Evolutionary conservation across 2,329 filamentous ascomycete genomes (phyloP).

Genomic region (Microdochium bolleyi): DNA sequence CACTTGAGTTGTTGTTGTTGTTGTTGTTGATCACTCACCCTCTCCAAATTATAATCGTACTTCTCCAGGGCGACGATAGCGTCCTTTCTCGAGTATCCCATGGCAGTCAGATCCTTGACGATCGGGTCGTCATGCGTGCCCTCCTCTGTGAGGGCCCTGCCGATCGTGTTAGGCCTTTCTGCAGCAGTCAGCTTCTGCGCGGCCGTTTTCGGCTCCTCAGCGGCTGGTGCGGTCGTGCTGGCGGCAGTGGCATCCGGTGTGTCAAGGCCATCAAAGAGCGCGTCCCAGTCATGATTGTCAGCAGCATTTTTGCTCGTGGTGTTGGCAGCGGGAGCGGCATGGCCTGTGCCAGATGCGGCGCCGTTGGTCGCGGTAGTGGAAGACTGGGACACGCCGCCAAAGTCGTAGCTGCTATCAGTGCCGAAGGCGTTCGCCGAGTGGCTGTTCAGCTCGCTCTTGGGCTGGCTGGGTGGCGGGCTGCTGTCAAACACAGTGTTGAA

Average conservation of each 20-base stretch:
- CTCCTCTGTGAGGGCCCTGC: conserved; percentile 62
- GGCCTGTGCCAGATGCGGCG: conserved; percentile 26
- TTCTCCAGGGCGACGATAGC: conserved; percentile 80
- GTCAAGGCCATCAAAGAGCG: conserved; percentile 80
- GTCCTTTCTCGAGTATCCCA: conserved; percentile 74
- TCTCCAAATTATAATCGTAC: conserved; percentile 92
- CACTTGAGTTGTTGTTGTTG: neutral
- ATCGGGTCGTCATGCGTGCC: conserved; percentile 87
- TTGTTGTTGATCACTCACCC: conserved; percentile 48
- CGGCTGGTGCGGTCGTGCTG: conserved; percentile 10
- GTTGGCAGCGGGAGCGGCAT: conserved; percentile 24
- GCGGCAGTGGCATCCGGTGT: conserved; percentile 27
- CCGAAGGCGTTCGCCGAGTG: conserved; percentile 32
- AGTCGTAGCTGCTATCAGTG: conserved; percentile 52
- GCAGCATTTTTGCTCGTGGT: conserved; percentile 28
- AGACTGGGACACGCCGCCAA: conserved; percentile 36
- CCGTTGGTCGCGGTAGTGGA: conserved; percentile 18
- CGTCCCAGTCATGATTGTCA: conserved; percentile 81
- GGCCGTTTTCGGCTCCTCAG: conserved; percentile 13
- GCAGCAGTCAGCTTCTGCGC: conserved; percentile 12
- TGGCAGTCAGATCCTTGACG: conserved; percentile 77
- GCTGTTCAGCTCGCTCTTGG: conserved; percentile 41
- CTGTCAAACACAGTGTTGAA: conserved; percentile 81
- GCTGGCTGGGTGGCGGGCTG: conserved; percentile 45
- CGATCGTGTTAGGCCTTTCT: conserved; percentile 25